Evolutionary conservation across 495 filamentous ascomycete species (phyloP).

Genomic region (Acidomyces sp.): DNA sequence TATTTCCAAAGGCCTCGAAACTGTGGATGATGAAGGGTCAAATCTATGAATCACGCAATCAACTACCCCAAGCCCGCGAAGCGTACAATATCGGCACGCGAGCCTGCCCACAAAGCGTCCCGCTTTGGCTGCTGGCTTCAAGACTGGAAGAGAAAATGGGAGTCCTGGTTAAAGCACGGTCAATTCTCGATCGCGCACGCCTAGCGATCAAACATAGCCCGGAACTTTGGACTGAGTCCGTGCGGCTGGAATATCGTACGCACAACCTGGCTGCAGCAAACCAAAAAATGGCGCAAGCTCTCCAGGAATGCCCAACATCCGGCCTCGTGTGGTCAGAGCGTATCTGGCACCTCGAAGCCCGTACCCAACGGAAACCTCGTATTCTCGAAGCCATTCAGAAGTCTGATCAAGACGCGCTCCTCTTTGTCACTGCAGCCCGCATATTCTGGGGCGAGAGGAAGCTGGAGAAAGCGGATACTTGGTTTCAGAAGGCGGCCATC

Average conservation of each 20-base stretch:
- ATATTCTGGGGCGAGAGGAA: constrained; percentile 70
- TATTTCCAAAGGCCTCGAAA: constrained; percentile 79
- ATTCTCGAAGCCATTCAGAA: constrained; percentile 91
- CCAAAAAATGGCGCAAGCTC: constrained; percentile 76
- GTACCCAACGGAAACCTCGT: constrained; percentile 81
- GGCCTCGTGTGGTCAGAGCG: constrained; percentile 85
- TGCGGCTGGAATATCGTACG: constrained; percentile 83
- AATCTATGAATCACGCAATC: constrained; percentile 71
- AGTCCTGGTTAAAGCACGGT: constrained; percentile 77
- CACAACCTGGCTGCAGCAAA: constrained; percentile 74
- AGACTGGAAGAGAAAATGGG: constrained; percentile 79
- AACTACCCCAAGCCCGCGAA: constrained; percentile 73
- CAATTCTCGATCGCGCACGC: constrained; percentile 78
- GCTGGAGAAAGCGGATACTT: constrained; percentile 81
- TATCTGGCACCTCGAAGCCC: constrained; percentile 84
- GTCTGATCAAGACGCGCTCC: constrained; percentile 76
- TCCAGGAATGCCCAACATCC: constrained; percentile 82
- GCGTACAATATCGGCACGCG: constrained; percentile 83
- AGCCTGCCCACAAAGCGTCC: constrained; percentile 66
- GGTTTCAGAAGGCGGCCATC: constrained; percentile 92
- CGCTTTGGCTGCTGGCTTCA: constrained; percentile 78
- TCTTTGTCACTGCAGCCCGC: constrained; percentile 65
- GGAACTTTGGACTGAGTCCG: constrained; percentile 79
- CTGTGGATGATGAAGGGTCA: constrained; percentile 99
- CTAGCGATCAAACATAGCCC: constrained; percentile 72